Evolutionary conservation across 441 rosid genomes (phyloP), one percentile per base, ranked within the genome.

Genomic region (Cnidoscolus chayamansa): DNA sequence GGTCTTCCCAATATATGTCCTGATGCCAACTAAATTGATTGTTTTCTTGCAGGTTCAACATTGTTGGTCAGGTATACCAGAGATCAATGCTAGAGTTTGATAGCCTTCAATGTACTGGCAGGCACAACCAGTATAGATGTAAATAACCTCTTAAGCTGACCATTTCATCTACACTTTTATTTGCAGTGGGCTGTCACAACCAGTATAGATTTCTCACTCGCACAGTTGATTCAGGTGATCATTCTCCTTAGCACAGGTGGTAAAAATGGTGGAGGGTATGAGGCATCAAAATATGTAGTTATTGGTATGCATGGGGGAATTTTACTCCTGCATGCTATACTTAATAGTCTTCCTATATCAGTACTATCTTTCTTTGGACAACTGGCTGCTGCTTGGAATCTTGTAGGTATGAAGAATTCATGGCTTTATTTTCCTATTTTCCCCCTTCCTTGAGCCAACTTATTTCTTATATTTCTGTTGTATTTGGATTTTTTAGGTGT

Each of bases 141-240:
- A 67, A 69, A 63, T 47, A 65, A 73, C 47, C 54, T 50, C 17
- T 43, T 72, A 57, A 62, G 76, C 77, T 79, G 71, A 84, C 73
- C 30, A 47, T 3, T 53, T 25, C 10, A 55, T 32, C 20, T 71
- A 25, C 47, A 20, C 37, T 74, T 76, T 59, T 48, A 65, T 78
- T 74, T 88, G 90, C 89, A 94, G 99, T 94, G 96, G 97, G 99
- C 98, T 47, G 94, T 92, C 54, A 94, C 99, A 55, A 79, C 99
- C 50, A 94, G 99, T 77, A 45, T 94, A 49, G 99, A 94, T 77
- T 94, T 80, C 81, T 92, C 99, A 0, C 89, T 94, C 17, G 98
- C 99, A 20, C 93, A 89, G 82, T 74, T 94, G 84, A 85, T 92
- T 82, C 90, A 88, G 78, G 99, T 92, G 72, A 94, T 94, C 31